Base-by-base conservation (phyloP, 2,329 filamentous ascomycete species). In the Monilinia aucupariae region DNA sequence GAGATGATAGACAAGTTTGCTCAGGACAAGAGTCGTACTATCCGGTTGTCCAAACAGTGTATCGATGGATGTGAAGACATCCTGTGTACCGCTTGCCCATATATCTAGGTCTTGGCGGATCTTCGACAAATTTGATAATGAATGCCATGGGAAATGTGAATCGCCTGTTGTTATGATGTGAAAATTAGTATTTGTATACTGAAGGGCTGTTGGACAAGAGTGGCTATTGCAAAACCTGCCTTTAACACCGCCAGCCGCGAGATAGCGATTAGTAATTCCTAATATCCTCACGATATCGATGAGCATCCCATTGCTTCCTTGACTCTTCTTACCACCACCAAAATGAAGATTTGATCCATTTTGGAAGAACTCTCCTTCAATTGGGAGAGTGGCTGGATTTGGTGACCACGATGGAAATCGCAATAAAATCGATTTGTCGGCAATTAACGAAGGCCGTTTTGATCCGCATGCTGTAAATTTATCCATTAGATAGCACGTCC, bases 81-180 rank as follows among this genome's bases (percentile, higher is more conserved):
- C 88, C 66, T 90, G 87, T 0, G 90, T 92, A 13, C 89, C 90
- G 0, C 89, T 86, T 1, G 90, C 89, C 91, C 91, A 96, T 39
- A 90, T 83, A 71, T 96, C 90, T 30, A 96, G 79, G 70, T 94
- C 90, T 67, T 92, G 89, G 37, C 90, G 84, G 67, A 96, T 94
- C 72, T 91, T 92, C 59, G 91, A 94, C 2, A 96, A 79, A 65
- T 89, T 92, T 7, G 91, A 96, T 25, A 92, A 81, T 1, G 90
- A 86, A 73, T 96, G 91, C 91, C 91, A 96, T 12, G 91, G 91
- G 68, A 96, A 96, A 74, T 96, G 91, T 0, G 90, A 92, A 72
- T 96, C 91, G 37, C 90, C 90, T 63, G 47, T 63, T 50, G 30
- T 59, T 4, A 41, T 17, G 39, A n/a, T 10, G 30, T 37, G 27